phyloP scores from a whole-genome alignment of 208 protist species.

The Crithidia sp. region DNA sequence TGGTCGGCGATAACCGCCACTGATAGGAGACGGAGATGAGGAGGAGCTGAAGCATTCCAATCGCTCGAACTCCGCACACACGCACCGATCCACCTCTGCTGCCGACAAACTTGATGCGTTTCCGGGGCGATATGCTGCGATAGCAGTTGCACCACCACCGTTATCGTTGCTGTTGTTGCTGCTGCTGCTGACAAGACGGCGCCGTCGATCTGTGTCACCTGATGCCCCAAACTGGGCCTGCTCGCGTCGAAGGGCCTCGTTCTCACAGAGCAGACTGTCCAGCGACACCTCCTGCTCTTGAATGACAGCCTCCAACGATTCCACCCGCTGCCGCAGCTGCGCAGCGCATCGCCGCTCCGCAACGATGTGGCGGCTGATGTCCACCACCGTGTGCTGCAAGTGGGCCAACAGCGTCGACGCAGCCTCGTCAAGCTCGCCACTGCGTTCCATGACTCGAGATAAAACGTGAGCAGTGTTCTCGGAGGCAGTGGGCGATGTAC shows the following conservation, averaged over 20 bases:
- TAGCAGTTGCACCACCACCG: neutral
- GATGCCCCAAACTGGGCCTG: conserved; percentile 22
- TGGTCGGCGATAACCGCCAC: neutral
- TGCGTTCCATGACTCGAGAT: too few relatives aligned
- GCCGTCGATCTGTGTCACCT: too few relatives aligned
- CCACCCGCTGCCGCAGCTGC: conserved; percentile 37
- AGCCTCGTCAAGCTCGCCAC: conserved; percentile 14
- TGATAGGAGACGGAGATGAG: neutral
- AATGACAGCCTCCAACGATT: conserved; percentile 39
- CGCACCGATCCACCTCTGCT: conserved; percentile 16
- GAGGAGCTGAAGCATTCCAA: neutral
- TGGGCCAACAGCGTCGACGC: conserved; percentile 39
- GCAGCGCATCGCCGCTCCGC: conserved; percentile 40
- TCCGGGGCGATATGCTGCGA: too few relatives aligned
- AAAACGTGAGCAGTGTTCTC: too few relatives aligned
- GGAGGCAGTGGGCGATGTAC: neutral
- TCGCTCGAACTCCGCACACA: conserved; percentile 15
- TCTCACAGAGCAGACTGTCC: conserved; percentile 35
- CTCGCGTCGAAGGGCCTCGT: conserved; percentile 39
- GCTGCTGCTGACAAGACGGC: conserved; percentile 19
- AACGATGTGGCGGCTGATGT: conserved; percentile 43
- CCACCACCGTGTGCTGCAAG: conserved; percentile 54
- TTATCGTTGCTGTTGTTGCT: conserved; percentile 32
- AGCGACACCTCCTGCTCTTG: conserved; percentile 59
- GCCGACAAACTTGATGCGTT: conserved; percentile 26